Evolutionary conservation across 495 filamentous ascomycete species (phyloP).

Genomic region (Penicillium maclennaniae): DNA sequence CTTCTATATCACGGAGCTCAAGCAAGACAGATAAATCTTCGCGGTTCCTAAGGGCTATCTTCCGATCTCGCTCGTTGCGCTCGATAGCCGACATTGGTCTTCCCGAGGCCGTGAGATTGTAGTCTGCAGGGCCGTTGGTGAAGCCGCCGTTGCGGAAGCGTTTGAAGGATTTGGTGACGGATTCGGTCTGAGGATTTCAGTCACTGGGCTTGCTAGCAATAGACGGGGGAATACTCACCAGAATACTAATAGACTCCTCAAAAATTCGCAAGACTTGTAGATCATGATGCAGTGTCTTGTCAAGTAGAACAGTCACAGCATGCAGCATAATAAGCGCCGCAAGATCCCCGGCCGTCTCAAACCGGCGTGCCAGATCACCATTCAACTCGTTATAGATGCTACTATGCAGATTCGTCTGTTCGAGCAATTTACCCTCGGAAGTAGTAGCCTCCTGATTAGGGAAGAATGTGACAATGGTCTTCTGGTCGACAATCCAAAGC

Average conservation of each 20-base stretch:
- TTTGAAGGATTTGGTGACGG: constrained; percentile 61
- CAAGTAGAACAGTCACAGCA: constrained; percentile 59
- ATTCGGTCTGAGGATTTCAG: constrained; percentile 49
- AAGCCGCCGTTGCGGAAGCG: constrained; percentile 53
- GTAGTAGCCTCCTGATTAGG: constrained; percentile 42
- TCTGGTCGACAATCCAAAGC: constrained; percentile 62
- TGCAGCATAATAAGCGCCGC: constrained; percentile 60
- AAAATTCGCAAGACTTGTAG: constrained; percentile 64
- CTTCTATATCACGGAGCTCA: constrained; percentile 63
- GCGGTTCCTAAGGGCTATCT: constrained; percentile 52
- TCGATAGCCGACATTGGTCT: constrained; percentile 33
- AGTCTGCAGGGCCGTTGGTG: constrained; percentile 45
- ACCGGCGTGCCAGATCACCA: constrained; percentile 60
- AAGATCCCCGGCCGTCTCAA: constrained; percentile 59
- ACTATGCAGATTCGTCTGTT: constrained; percentile 58
- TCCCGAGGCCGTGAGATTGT: constrained; percentile 44
- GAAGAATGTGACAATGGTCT: constrained; percentile 59
- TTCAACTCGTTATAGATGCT: constrained; percentile 68
- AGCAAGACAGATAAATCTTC: constrained; percentile 61
- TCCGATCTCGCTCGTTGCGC: constrained; percentile 50
- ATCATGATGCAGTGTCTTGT: constrained; percentile 54
- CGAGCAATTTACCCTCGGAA: constrained; percentile 54
- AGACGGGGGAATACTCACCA: constrained; percentile 35
- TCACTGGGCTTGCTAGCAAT: constrained; percentile 1
- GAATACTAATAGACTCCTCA: constrained; percentile 62